Conservation (phyloP, 495 filamentous ascomycete genomes). For the Astrocystis sublimbata region DNA sequence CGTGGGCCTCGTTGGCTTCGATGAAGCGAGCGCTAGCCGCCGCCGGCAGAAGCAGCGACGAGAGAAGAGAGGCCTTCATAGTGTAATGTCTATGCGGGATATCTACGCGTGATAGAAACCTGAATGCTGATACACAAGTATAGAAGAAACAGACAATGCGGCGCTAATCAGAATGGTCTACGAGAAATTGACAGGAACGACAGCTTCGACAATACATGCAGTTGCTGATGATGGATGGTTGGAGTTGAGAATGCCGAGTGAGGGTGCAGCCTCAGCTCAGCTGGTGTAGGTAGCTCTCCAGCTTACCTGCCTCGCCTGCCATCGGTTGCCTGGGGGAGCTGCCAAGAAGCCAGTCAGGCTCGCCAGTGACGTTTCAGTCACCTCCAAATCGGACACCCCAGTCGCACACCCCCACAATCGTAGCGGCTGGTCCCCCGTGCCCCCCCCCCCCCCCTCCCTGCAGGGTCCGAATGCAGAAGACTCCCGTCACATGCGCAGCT, state of each 20-base stretch:
- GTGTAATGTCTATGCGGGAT: neutral
- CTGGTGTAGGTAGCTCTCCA: neutral
- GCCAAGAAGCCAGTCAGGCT: constrained; percentile 12
- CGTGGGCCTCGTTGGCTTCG: constrained; percentile 48
- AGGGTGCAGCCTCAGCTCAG: neutral
- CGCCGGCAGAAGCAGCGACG: constrained; percentile 50
- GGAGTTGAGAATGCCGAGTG: neutral
- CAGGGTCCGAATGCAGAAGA: no score
- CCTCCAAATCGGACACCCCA: neutral
- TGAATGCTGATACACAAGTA: neutral
- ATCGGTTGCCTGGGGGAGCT: neutral
- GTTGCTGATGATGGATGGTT: no score
- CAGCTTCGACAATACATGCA: neutral
- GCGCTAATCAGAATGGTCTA: neutral
- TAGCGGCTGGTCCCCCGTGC: no score
- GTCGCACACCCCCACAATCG: no score
- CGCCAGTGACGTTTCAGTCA: constrained; percentile 11
- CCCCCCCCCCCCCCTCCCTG: no score
- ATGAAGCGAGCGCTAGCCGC: constrained; percentile 53
- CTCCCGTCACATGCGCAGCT: no score
- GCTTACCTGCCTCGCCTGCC: no score
- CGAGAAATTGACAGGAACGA: neutral
- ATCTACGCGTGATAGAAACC: no score
- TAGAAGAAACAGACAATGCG: neutral
- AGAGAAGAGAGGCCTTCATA: constrained; percentile 48